Percentiles rank a stretch among this genome's conserved stretches.
Evolutionary conservation across 805 yeast genomes (phyloP).

Genomic region (Saccharomyces cerevisiae): DNA sequence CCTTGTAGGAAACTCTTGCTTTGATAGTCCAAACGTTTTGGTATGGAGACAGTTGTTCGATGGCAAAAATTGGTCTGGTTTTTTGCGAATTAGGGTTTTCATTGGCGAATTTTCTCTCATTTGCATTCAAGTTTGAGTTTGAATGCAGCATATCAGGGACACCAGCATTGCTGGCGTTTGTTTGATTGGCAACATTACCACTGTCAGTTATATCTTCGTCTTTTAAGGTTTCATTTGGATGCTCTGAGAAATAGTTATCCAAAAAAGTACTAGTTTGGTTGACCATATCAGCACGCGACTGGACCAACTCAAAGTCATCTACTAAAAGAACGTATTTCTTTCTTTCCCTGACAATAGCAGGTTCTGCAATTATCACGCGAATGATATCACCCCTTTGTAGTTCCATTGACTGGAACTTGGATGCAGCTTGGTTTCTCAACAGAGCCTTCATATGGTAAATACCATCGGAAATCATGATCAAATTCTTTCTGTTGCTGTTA

Average conservation of each 20-base stretch:
- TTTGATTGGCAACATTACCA: slow-evolving; percentile 4
- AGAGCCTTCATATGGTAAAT: slow-evolving; percentile 43
- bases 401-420: slow-evolving; percentile 38
- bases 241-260: slow-evolving; percentile 50
- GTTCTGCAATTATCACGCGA: slow-evolving; percentile 26
- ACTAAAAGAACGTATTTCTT: slow-evolving; percentile 43
- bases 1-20: slow-evolving; percentile 82
- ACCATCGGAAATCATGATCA: slow-evolving; percentile 45
- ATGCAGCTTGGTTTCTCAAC: slow-evolving; percentile 42
- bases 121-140: neutral
- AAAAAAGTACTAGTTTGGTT: slow-evolving; percentile 36
- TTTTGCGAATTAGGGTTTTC: slow-evolving; percentile 19
- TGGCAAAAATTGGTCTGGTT: slow-evolving; percentile 49
- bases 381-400: slow-evolving; percentile 37
- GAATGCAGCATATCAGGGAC: slow-evolving; percentile 13
- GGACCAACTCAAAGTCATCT: slow-evolving; percentile 38
- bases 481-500: slow-evolving; percentile 22
- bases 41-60: slow-evolving; percentile 85
- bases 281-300: slow-evolving; percentile 32
- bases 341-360: slow-evolving; percentile 31
- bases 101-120: neutral
- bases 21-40: slow-evolving; percentile 87
- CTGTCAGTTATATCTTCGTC: slow-evolving; percentile 24
- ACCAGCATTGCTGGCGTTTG: slow-evolving; percentile 11
- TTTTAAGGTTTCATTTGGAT: slow-evolving; percentile 42